A percentile compares a stretch with the other conserved stretches of the same genome.
Conservation (phyloP, 2,329 filamentous ascomycete genomes). For the Kalaharituber pfeilii region DNA sequence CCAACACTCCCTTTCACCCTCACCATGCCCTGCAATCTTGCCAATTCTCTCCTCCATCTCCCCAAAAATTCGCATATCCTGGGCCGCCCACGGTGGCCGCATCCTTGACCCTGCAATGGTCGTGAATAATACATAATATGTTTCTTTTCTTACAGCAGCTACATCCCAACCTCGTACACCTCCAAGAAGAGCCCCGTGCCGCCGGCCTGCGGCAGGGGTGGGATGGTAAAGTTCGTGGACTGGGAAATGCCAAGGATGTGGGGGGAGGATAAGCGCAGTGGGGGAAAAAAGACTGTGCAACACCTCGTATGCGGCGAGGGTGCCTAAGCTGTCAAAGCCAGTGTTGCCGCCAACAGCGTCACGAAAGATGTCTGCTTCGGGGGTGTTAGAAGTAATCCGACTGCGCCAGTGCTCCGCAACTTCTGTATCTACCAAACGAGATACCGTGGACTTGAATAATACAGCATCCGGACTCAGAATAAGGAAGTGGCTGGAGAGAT, state of each 20-base stretch:
- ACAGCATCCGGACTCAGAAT: neutral
- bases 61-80: neutral
- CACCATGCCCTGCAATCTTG: neutral
- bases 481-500: neutral
- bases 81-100: neutral
- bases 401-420: neutral
- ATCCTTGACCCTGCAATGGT: too few relatives aligned
- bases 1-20: neutral
- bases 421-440: neutral
- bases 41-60: neutral
- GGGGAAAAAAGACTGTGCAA: neutral
- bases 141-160: neutral
- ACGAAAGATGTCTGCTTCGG: neutral
- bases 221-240: neutral
- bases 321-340: neutral
- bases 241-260: neutral
- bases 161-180: neutral
- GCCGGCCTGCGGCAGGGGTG: neutral
- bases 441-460: neutral
- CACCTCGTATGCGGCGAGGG: neutral
- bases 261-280: neutral
- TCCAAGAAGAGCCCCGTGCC: neutral
- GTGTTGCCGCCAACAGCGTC: neutral
- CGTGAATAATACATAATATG: neutral
- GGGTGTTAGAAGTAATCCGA: neutral